Evolutionary conservation across 2,329 filamentous ascomycete genomes (phyloP), one percentile per base, ranked within the genome.

Genomic region (Fusarium equiseti): DNA sequence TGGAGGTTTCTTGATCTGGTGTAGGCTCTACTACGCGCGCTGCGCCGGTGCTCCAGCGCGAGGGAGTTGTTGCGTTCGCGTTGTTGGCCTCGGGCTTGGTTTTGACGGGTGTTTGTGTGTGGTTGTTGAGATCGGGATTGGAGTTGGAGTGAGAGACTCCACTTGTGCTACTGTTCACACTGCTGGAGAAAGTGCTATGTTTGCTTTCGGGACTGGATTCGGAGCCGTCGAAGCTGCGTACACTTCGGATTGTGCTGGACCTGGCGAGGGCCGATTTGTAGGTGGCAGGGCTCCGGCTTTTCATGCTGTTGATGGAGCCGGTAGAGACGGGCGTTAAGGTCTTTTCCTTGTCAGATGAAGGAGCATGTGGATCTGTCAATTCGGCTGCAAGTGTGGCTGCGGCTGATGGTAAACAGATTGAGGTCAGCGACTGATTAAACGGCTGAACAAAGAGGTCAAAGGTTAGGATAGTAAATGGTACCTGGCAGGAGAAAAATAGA

Each of bases 131-230:
- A 58, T 77, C 79, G 63, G 50, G 81, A 59, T 77, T 79, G 24
- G 79, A 81, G 69, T 72, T 78, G 59, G 79, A 81, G 68, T 72
- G 78, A 56, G 86, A 87, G 44, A 80, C 77, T 56, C 79, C 82
- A 78, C 86, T 88, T 54, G 80, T 77, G 75, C 83, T 86, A 78
- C 87, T 89, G 75, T 86, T 85, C 43, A 86, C 78, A 46, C 86
- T 88, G 79, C 86, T 87, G 43, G 87, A 88, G 70, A 89, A 86
- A 65, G 80, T 82, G 62, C 86, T 88, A 71, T 84, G 84, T 66
- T 82, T 83, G 76, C 79, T 81, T 53, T 82, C 81, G 54, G 80
- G 82, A 66, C 82, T 83, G 44, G 84, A 84, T 58, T 84, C 82
- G 66, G 79, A 82, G 35, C 80, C 83, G 76, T 89, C 87, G 76